These are phyloP conservation scores for Nymphaea thermarum DNA, from an alignment of 164 flowering plant species.

Conservation along the genomic window DNA sequence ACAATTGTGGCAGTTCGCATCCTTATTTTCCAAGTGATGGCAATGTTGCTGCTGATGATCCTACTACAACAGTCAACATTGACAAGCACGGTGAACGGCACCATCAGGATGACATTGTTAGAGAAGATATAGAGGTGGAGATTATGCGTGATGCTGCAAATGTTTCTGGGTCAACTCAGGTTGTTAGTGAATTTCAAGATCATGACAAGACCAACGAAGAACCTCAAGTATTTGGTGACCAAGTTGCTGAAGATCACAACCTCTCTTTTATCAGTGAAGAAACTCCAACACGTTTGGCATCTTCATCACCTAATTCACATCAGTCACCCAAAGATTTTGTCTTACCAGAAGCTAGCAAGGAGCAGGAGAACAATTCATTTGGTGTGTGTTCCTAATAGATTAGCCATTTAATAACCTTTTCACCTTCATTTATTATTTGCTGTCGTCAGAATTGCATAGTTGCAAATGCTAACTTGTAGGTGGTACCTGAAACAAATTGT, in stretches of 20 bases:
- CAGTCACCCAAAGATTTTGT: background rate
- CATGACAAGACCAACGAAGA: background rate
- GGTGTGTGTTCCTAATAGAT: background rate
- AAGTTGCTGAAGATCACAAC: background rate
- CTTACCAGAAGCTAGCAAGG: background rate
- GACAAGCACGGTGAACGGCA: constrained; percentile 8
- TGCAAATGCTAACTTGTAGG: background rate
- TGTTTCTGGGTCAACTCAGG: background rate
- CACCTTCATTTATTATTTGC: background rate
- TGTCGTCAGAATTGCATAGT: too few relatives aligned
- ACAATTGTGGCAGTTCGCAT: constrained; percentile 11
- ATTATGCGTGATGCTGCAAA: constrained; percentile 38
- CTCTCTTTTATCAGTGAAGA: background rate
- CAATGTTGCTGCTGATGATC: constrained; percentile 12
- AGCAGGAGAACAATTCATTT: background rate
- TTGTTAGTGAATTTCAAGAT: background rate
- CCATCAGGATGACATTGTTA: constrained; percentile 15
- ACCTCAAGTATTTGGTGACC: background rate
- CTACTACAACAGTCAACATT: background rate
- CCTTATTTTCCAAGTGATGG: constrained; percentile 10
- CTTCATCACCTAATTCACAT: background rate
- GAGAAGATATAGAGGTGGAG: constrained; percentile 39
- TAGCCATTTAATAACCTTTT: background rate
- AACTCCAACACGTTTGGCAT: background rate
- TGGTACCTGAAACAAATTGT: background rate